Evolutionary conservation across 2,329 filamentous ascomycete species (phyloP).

Genomic region (Ophiostoma himal-ulmi): DNA sequence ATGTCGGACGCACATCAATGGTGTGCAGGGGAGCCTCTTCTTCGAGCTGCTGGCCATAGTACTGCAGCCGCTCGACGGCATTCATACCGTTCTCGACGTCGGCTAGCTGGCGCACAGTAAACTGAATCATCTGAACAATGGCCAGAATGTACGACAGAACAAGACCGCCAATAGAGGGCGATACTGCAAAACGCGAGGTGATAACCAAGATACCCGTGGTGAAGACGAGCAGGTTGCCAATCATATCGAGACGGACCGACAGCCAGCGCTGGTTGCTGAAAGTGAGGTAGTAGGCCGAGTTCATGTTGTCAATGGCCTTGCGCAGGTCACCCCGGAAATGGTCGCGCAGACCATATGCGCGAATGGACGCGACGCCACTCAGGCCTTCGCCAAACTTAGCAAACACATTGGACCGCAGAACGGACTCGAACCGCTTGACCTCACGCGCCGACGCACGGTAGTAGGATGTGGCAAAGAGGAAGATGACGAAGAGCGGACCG

Average conservation of each 20-base stretch:
- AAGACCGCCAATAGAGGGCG: slow-evolving; percentile 77
- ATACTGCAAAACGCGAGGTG: slow-evolving; percentile 78
- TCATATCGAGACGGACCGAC: slow-evolving; percentile 73
- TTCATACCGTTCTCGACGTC: slow-evolving; percentile 99
- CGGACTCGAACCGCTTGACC: slow-evolving; percentile 87
- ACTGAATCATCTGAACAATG: slow-evolving; percentile 94
- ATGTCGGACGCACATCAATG: slow-evolving; percentile 62
- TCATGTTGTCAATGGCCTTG: slow-evolving; percentile 79
- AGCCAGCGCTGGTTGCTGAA: slow-evolving; percentile 96
- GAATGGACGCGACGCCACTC: slow-evolving; percentile 74
- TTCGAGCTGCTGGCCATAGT: slow-evolving; percentile 81
- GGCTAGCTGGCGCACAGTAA: slow-evolving; percentile 85
- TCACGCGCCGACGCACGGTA: slow-evolving; percentile 89
- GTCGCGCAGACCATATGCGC: slow-evolving; percentile 76
- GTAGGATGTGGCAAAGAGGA: slow-evolving; percentile 76
- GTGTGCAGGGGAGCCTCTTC: slow-evolving; percentile 83
- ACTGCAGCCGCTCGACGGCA: slow-evolving; percentile 81
- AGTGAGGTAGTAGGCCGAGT: slow-evolving; percentile 88
- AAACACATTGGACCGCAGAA: slow-evolving; percentile 82
- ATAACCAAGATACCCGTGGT: slow-evolving; percentile 85
- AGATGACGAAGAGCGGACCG: slow-evolving; percentile 63
- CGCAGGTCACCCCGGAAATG: slow-evolving; percentile 68
- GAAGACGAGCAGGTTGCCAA: slow-evolving; percentile 81
- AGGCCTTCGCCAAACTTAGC: slow-evolving; percentile 88
- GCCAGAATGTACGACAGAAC: slow-evolving; percentile 89